Evolutionary conservation across 2,329 filamentous ascomycete genomes (phyloP).

Genomic region (Acephala macrosclerotiorum): DNA sequence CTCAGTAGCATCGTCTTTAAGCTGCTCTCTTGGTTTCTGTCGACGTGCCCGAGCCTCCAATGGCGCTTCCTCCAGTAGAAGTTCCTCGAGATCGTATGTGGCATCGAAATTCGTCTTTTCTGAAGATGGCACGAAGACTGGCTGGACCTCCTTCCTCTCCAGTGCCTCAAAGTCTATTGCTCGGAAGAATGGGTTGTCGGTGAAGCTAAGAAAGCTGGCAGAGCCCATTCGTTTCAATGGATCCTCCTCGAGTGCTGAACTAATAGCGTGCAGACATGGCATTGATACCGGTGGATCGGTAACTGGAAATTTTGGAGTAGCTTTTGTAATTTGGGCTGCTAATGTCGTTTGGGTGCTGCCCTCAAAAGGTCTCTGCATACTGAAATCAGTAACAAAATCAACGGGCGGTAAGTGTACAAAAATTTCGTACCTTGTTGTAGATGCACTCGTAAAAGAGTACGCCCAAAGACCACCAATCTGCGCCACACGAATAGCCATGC

Average conservation of each 20-base stretch:
- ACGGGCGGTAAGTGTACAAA: background rate
- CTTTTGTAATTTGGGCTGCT: conserved; percentile 80
- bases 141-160: conserved; percentile 86
- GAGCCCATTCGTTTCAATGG: conserved; percentile 83
- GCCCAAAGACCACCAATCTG: conserved; percentile 98
- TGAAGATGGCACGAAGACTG: conserved; percentile 90
- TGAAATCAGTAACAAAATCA: conserved; percentile 13
- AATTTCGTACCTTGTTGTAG: conserved; percentile 81
- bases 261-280: conserved; percentile 88
- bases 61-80: conserved; percentile 92
- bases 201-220: conserved; percentile 83
- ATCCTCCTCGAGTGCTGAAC: conserved; percentile 82
- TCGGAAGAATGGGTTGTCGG: conserved; percentile 87
- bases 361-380: conserved; percentile 83
- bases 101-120: conserved; percentile 99
- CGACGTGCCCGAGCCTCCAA: conserved; percentile 90
- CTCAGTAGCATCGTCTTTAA: conserved; percentile 93
- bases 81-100: conserved; percentile 94
- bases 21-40: conserved; percentile 89
- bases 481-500: conserved; percentile 85
- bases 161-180: conserved; percentile 84
- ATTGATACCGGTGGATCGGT: conserved; percentile 91
- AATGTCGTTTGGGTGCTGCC: conserved; percentile 85
- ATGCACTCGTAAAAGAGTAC: conserved; percentile 99
- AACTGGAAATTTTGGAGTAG: conserved; percentile 86